phyloP scores from a whole-genome alignment of 352 stramenopile species.

The Globisporangium perplexum region DNA sequence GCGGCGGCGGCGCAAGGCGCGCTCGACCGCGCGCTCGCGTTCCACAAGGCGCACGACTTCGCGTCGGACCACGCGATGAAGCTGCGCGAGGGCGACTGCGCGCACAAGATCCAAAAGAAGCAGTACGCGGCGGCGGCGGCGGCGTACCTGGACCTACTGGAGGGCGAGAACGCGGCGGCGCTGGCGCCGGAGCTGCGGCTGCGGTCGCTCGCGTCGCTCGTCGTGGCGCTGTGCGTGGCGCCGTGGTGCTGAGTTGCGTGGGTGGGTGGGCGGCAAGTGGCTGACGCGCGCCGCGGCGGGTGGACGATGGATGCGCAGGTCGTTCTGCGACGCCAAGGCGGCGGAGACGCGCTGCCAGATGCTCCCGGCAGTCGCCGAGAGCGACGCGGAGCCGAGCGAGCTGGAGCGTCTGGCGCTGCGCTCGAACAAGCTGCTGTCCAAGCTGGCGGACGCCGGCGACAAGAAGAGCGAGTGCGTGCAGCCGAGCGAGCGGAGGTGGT shows the following conservation, averaged over 20 bases:
- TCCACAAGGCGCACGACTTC: constrained; percentile 51
- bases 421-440: constrained; percentile 56
- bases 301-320: no score
- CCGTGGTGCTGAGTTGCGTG: neutral
- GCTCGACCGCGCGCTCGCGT: constrained; percentile 40
- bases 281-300: no score
- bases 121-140: constrained; percentile 58
- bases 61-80: constrained; percentile 55
- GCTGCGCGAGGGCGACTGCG: constrained; percentile 74
- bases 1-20: constrained; percentile 39
- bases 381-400: constrained; percentile 47
- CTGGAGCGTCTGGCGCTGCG: constrained; percentile 55
- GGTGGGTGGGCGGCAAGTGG: no score
- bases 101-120: constrained; percentile 76
- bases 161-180: constrained; percentile 49
- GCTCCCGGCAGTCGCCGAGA: constrained; percentile 54
- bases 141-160: constrained; percentile 63
- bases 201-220: constrained; percentile 67
- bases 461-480: constrained; percentile 84
- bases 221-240: constrained; percentile 68
- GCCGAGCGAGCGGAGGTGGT: no score
- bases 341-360: constrained; percentile 58
- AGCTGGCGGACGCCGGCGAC: constrained; percentile 49
- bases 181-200: constrained; percentile 68
- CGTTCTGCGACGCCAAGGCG: constrained; percentile 63